phyloP scores from a whole-genome alignment of 768 basidiomycete species.

The Lentinula sp. region DNA sequence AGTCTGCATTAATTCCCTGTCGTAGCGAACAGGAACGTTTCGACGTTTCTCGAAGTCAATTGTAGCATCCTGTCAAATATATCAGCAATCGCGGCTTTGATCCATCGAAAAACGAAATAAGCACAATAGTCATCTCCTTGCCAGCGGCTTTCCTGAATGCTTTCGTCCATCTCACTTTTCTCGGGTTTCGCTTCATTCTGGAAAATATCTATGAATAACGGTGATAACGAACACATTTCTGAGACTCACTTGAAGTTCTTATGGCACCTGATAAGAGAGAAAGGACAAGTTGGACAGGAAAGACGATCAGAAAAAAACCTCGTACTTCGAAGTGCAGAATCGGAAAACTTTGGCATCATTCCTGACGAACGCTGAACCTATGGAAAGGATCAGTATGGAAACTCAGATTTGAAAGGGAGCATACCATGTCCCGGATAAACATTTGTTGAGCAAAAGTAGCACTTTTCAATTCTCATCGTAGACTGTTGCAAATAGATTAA shows the following conservation, averaged over 20 bases:
- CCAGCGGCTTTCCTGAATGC: conserved; percentile 98
- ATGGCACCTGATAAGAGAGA: conserved; percentile 63
- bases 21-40: conserved; percentile 95
- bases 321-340: conserved; percentile 96
- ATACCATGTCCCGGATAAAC: conserved; percentile 95
- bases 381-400: background rate
- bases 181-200: conserved; percentile 99
- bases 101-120: conserved; percentile 18
- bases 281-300: conserved; percentile 2
- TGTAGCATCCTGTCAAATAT: conserved; percentile 74
- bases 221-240: background rate
- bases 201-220: conserved; percentile 1
- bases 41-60: conserved; percentile 99
- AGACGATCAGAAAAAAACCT: conserved; percentile 1
- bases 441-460: conserved; percentile 96
- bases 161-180: conserved; percentile 99
- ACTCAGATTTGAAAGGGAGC: conserved; percentile 6
- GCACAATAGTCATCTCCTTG: conserved; percentile 98
- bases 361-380: conserved; percentile 91
- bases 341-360: conserved; percentile 98
- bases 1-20: conserved; percentile 87
- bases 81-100: background rate
- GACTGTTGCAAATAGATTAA: background rate
- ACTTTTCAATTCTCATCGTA: conserved; percentile 92
- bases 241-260: conserved; percentile 93